phyloP scores from a whole-genome alignment of 1,139 yeast species.

The Protomyces pachydermus region DNA sequence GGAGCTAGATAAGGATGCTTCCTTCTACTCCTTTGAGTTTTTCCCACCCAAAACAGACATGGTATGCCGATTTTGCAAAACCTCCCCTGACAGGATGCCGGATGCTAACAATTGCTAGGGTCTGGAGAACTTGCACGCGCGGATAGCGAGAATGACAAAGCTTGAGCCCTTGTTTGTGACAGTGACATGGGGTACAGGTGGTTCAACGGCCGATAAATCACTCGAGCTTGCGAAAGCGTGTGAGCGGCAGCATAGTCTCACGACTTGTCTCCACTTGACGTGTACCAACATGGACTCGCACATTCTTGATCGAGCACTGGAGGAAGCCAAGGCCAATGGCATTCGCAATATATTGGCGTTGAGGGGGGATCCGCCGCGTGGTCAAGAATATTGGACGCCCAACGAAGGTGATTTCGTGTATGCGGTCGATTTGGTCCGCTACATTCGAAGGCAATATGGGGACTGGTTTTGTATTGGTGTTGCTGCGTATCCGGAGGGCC shows the following conservation, averaged over 20 bases:
- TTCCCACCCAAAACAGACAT: slow-evolving; percentile 94
- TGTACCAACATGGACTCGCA: slow-evolving; percentile 84
- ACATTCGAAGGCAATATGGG: slow-evolving; percentile 64
- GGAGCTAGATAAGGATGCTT: slow-evolving; percentile 49
- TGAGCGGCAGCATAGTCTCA: slow-evolving; percentile 66
- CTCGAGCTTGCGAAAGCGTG: slow-evolving; percentile 75
- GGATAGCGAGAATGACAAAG: slow-evolving; percentile 83
- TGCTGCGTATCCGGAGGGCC: slow-evolving; percentile 96
- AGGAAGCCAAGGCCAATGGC: slow-evolving; percentile 66
- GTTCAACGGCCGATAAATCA: slow-evolving; percentile 83
- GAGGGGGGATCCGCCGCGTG: slow-evolving; percentile 94
- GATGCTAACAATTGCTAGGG: slow-evolving; percentile 45
- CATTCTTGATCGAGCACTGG: slow-evolving; percentile 73
- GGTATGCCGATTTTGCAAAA: slow-evolving; percentile 36
- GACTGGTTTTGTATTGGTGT: slow-evolving; percentile 82
- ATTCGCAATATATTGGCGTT: slow-evolving; percentile 83
- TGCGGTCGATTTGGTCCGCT: slow-evolving; percentile 78
- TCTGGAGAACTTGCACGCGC: slow-evolving; percentile 70
- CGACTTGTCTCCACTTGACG: slow-evolving; percentile 89
- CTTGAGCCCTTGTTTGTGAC: slow-evolving; percentile 85
- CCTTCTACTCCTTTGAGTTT: slow-evolving; percentile 82
- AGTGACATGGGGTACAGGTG: slow-evolving; percentile 99
- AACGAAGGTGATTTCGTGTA: slow-evolving; percentile 52
- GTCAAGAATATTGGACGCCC: slow-evolving; percentile 57
- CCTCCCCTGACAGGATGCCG: not conserved